Percentiles rank a stretch among this genome's conserved stretches.
phyloP scores from a whole-genome alignment of 257 asterid species.

The Echites panduratus region DNA sequence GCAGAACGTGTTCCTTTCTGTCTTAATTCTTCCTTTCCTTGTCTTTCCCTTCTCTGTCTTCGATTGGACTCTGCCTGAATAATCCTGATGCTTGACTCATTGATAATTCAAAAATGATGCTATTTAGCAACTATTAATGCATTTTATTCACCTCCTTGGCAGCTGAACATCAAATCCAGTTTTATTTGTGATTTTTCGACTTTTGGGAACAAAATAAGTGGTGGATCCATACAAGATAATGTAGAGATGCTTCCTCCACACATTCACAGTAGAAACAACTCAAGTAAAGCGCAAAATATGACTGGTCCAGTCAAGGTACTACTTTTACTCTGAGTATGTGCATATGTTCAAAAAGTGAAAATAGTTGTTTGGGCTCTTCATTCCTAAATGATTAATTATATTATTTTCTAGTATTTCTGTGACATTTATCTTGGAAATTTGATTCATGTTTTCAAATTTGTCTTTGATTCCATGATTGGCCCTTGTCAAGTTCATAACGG shows the following conservation, averaged over 20 bases:
- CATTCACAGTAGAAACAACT: constrained; percentile 14
- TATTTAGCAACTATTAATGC: constrained; percentile 6
- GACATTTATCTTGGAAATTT: not conserved
- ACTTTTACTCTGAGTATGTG: constrained; percentile 9
- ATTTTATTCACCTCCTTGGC: constrained; percentile 24
- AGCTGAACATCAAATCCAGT: constrained; percentile 50
- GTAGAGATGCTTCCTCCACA: constrained; percentile 4
- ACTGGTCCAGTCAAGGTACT: constrained; percentile 53
- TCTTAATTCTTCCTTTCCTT: not conserved
- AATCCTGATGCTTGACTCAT: constrained; percentile 1
- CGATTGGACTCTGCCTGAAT: not conserved
- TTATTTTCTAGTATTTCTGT: not conserved
- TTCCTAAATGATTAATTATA: not conserved
- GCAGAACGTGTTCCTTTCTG: not conserved
- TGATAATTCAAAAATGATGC: constrained; percentile 5
- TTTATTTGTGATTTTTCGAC: constrained; percentile 30
- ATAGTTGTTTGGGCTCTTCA: not conserved
- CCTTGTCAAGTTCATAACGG: not conserved
- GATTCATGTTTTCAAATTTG: not conserved
- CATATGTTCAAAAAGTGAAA: not conserved
- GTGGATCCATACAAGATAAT: constrained; percentile 25
- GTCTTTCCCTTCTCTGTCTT: not conserved
- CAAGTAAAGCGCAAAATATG: constrained; percentile 21
- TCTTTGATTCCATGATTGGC: not conserved
- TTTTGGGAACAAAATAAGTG: constrained; percentile 22